Evolutionary conservation across 2,329 filamentous ascomycete species (phyloP).

Genomic region (Podosphaera xanthii): DNA sequence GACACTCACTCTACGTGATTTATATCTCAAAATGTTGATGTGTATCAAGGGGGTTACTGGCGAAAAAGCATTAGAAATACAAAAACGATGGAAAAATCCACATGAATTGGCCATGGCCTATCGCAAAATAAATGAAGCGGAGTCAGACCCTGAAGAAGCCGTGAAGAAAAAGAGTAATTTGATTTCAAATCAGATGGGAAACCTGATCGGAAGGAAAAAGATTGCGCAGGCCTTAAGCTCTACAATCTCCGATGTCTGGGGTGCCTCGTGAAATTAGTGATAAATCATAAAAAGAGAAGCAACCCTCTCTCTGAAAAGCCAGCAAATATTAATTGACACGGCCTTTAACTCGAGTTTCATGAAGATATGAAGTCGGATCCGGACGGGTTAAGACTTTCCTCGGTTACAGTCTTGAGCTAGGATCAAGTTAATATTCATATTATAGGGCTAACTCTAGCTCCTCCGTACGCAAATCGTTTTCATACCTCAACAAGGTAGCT

Average conservation of each 20-base stretch:
- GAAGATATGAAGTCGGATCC: too few species aligned
- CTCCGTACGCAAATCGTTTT: too few species aligned
- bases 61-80: slow-evolving; percentile 60
- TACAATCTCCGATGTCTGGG: slow-evolving; percentile 54
- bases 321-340: too few species aligned
- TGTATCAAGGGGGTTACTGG: slow-evolving; percentile 52
- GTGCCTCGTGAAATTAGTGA: slow-evolving; percentile 16
- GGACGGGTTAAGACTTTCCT: too few species aligned
- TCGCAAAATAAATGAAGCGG: slow-evolving; percentile 25
- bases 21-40: slow-evolving; percentile 74
- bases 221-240: slow-evolving; percentile 40
- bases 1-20: slow-evolving; percentile 46
- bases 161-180: slow-evolving; percentile 35
- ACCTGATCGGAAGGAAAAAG: slow-evolving; percentile 44
- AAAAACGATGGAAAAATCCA: slow-evolving; percentile 56
- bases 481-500: too few species aligned
- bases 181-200: slow-evolving; percentile 31
- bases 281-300: too few species aligned
- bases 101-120: slow-evolving; percentile 48
- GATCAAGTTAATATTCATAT: too few species aligned
- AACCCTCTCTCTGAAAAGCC: too few species aligned
- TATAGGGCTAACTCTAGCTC: too few species aligned
- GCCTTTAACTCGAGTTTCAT: too few species aligned
- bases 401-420: too few species aligned
- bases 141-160: slow-evolving; percentile 12